phyloP scores from a whole-genome alignment of 805 yeast genomes.

The Lipomyces yamadae region DNA sequence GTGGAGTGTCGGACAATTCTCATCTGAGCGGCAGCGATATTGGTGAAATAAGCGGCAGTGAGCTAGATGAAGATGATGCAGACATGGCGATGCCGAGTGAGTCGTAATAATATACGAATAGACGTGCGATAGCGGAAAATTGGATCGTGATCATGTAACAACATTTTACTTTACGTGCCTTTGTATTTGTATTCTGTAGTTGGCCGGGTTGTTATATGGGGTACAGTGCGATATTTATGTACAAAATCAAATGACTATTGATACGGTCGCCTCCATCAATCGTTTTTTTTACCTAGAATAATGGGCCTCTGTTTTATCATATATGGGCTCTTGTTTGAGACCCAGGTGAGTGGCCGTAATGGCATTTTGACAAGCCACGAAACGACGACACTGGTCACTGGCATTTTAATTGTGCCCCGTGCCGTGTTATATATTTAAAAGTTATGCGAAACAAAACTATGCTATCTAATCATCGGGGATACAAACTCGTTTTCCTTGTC shows the following conservation, averaged over 20 bases:
- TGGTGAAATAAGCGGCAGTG: conserved; percentile 23
- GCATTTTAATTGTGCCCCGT: too few relatives aligned
- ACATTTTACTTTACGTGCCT: background rate
- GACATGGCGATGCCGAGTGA: background rate
- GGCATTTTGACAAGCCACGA: background rate
- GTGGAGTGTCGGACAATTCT: background rate
- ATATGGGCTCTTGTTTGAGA: too few relatives aligned
- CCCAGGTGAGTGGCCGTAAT: background rate
- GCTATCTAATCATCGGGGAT: too few relatives aligned
- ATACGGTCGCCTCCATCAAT: too few relatives aligned
- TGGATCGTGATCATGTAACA: background rate
- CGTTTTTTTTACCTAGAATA: too few relatives aligned
- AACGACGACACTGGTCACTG: background rate
- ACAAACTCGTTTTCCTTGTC: too few relatives aligned
- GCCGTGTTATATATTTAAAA: too few relatives aligned
- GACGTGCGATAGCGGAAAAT: background rate
- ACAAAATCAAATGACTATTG: too few relatives aligned
- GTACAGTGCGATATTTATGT: background rate
- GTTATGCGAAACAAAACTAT: too few relatives aligned
- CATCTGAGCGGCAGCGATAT: conserved; percentile 17
- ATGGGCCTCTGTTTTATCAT: too few relatives aligned
- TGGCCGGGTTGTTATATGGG: background rate
- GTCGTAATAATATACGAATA: background rate
- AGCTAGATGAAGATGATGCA: conserved; percentile 15
- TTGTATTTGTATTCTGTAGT: background rate